A percentile compares a stretch with the other conserved stretches of the same genome.
These are phyloP conservation scores for Fraxinus sp. DNA, from an alignment of 305 asterid species.

Conservation along the genomic window DNA sequence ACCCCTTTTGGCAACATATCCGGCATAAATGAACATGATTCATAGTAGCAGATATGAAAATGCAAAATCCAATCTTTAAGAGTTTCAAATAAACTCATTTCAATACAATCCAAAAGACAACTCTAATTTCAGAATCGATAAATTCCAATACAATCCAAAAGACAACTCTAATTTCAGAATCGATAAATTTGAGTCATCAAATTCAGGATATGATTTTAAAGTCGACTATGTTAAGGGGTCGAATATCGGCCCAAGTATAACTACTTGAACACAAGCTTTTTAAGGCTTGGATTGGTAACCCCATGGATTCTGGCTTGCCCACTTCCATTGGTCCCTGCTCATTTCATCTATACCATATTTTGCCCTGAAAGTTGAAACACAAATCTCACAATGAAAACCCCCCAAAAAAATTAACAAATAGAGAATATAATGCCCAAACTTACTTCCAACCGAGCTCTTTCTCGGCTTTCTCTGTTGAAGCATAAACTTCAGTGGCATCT, in stretches of 20 bases:
- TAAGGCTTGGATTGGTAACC: slow-evolving; percentile 66
- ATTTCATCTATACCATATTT: slow-evolving; percentile 71
- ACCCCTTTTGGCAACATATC: too few relatives aligned
- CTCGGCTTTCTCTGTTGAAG: slow-evolving; percentile 75
- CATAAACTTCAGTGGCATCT: slow-evolving; percentile 92
- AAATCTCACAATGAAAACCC: background rate
- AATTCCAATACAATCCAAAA: background rate
- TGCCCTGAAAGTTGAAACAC: slow-evolving; percentile 46
- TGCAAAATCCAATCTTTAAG: background rate
- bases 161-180: slow-evolving; percentile 5
- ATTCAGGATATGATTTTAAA: background rate
- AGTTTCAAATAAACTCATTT: background rate
- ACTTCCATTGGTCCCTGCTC: slow-evolving; percentile 94
- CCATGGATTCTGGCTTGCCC: slow-evolving; percentile 92
- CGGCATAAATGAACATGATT: background rate
- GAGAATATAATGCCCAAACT: slow-evolving; percentile 25
- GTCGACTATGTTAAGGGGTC: background rate
- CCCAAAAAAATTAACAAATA: background rate
- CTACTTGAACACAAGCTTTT: slow-evolving; percentile 14
- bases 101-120: slow-evolving; percentile 20
- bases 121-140: background rate
- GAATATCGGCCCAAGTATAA: background rate
- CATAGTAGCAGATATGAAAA: background rate
- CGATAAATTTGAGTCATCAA: background rate
- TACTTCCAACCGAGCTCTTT: slow-evolving; percentile 93